phyloP scores from a whole-genome alignment of 2,329 filamentous ascomycete species.

The Cladosporium sp. region DNA sequence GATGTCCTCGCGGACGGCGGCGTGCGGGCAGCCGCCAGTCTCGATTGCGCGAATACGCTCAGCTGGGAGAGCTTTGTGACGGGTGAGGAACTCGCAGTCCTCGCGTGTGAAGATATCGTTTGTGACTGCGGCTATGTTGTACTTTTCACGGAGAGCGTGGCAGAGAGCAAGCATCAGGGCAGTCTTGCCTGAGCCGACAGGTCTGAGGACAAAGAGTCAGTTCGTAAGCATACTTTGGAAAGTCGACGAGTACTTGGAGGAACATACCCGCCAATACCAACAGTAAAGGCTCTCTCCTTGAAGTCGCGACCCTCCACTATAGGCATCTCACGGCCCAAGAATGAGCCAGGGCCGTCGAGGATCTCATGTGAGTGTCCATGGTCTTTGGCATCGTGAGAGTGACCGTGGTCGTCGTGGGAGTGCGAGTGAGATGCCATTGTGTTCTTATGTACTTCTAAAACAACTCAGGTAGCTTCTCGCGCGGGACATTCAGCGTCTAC shows the following conservation, averaged over 20 bases:
- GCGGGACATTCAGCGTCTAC: neutral
- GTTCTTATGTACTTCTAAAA: neutral
- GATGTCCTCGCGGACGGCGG: constrained; percentile 95
- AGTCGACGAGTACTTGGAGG: neutral
- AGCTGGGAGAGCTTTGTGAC: constrained; percentile 76
- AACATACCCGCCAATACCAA: constrained; percentile 92
- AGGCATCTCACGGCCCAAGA: constrained; percentile 85
- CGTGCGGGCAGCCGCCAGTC: constrained; percentile 94
- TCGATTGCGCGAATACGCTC: constrained; percentile 90
- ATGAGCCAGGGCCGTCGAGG: constrained; percentile 88
- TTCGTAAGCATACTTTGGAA: neutral
- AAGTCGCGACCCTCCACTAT: constrained; percentile 84
- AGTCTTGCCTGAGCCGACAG: constrained; percentile 95
- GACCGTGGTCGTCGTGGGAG: constrained; percentile 45
- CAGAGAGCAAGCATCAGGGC: constrained; percentile 94
- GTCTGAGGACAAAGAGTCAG: constrained; percentile 49
- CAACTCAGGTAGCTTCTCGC: neutral
- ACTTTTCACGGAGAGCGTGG: constrained; percentile 71
- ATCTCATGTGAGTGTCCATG: constrained; percentile 97
- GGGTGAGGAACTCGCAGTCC: constrained; percentile 95
- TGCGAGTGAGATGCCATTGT: constrained; percentile 36
- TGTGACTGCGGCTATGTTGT: constrained; percentile 90
- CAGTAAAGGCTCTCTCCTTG: constrained; percentile 84
- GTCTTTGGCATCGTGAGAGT: constrained; percentile 51
- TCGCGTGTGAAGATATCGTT: constrained; percentile 99